Evolutionary conservation across 192 early-diverging fungal species (phyloP).

Genomic region (Linderina pennispora): DNA sequence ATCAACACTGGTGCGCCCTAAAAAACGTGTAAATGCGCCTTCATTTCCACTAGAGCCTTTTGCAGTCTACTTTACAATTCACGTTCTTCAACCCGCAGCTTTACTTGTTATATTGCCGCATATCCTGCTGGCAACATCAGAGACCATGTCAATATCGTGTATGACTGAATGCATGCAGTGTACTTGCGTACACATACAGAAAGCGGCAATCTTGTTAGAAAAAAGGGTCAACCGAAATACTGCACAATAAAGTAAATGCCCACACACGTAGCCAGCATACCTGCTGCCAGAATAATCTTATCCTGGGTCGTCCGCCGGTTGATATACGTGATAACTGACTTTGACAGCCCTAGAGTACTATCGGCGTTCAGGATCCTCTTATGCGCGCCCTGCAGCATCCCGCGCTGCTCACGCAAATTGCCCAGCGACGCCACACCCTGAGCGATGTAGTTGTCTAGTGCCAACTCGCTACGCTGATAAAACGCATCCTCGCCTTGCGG

Average conservation of each 20-base stretch:
- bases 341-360: slow-evolving; percentile 35
- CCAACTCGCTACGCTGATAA: slow-evolving; percentile 27
- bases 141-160: too few species aligned
- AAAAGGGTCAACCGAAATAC: slow-evolving; percentile 36
- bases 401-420: slow-evolving; percentile 33
- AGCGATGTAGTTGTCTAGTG: slow-evolving; percentile 33
- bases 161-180: too few species aligned
- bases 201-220: too few species aligned
- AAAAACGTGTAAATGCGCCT: too few species aligned
- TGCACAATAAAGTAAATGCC: slow-evolving; percentile 43
- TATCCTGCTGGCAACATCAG: too few species aligned
- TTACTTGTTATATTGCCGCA: too few species aligned
- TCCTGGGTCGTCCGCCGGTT: slow-evolving; percentile 44
- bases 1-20: too few species aligned
- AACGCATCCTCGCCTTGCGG: slow-evolving; percentile 28
- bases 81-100: too few species aligned
- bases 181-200: too few species aligned
- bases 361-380: slow-evolving; percentile 32
- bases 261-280: slow-evolving; percentile 28
- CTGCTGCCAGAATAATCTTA: slow-evolving; percentile 34
- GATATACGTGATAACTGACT: slow-evolving; percentile 36
- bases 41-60: too few species aligned
- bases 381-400: slow-evolving; percentile 25
- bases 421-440: slow-evolving; percentile 40
- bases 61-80: too few species aligned